Evolutionary conservation across 2,329 filamentous ascomycete genomes (phyloP).

Genomic region (Fusarium chuoi): DNA sequence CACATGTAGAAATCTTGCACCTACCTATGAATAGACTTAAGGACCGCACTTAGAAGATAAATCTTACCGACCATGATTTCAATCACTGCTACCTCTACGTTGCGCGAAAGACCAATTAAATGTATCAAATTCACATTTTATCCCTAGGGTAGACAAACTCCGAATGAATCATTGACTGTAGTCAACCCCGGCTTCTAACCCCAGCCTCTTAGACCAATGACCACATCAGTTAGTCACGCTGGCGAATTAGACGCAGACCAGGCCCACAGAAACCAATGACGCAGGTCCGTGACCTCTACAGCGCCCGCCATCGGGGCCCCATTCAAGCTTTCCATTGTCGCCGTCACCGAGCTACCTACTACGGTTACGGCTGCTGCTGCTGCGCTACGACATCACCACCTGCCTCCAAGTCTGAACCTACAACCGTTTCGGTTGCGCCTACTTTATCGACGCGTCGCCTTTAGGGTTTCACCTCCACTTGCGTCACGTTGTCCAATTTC

Average conservation of each 20-base stretch:
- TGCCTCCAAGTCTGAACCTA: constrained; percentile 16
- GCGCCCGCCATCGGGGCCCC: constrained; percentile 6
- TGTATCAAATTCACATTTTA: background rate
- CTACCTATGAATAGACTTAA: too few relatives aligned
- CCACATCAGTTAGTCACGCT: constrained; percentile 6
- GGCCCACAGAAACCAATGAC: constrained; percentile 33
- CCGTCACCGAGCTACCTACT: constrained; percentile 27
- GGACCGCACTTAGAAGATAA: background rate
- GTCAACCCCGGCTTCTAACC: constrained; percentile 17
- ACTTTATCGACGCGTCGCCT: constrained; percentile 18
- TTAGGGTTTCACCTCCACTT: constrained; percentile 19
- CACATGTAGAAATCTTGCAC: background rate
- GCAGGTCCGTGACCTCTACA: constrained; percentile 36
- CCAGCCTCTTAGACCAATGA: constrained; percentile 11
- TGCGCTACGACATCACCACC: constrained; percentile 32
- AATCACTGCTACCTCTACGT: background rate
- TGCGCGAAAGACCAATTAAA: background rate
- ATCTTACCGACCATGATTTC: too few relatives aligned
- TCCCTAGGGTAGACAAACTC: constrained; percentile 5
- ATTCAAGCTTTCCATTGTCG: constrained; percentile 24
- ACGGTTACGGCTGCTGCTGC: background rate
- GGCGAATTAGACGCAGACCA: constrained; percentile 24
- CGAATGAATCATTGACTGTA: constrained; percentile 32
- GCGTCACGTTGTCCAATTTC: background rate
- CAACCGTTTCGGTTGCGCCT: constrained; percentile 26